A percentile compares a stretch with the other conserved stretches of the same genome.
phyloP scores from a whole-genome alignment of 2,329 filamentous ascomycete species.

The Colletotrichum cordylinicola region DNA sequence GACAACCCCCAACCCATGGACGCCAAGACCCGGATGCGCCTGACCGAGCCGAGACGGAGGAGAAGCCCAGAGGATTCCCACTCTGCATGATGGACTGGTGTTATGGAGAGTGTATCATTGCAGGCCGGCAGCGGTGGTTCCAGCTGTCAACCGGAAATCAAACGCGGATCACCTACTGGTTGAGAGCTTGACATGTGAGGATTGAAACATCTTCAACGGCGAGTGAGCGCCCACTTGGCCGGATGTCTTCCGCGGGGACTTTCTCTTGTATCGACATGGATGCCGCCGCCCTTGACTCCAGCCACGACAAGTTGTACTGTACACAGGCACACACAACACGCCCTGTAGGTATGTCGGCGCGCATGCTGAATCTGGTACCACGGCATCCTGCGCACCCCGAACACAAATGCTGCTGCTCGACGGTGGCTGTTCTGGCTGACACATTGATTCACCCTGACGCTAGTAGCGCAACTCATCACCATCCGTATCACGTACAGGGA shows the following conservation, averaged over 20 bases:
- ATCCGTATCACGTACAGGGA: not conserved
- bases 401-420: not conserved
- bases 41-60: not conserved
- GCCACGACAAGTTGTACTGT: not conserved
- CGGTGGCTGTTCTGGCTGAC: not conserved
- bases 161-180: slow-evolving; percentile 7
- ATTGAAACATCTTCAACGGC: slow-evolving; percentile 14
- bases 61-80: not conserved
- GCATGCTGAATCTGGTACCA: not conserved
- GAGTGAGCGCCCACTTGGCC: not conserved
- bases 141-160: slow-evolving; percentile 13
- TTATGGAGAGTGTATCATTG: not conserved
- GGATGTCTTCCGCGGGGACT: slow-evolving; percentile 16
- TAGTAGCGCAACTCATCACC: not conserved
- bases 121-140: not conserved
- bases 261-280: slow-evolving; percentile 7
- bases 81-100: not conserved
- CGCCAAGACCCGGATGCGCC: not conserved
- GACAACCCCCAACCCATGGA: not conserved
- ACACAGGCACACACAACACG: not conserved
- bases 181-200: slow-evolving; percentile 1
- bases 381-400: not conserved
- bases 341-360: not conserved
- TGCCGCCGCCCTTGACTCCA: not conserved
- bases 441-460: not conserved